Evolutionary conservation across 108 stramenopile genomes (phyloP).

Genomic region (Epithemia pelagica): DNA sequence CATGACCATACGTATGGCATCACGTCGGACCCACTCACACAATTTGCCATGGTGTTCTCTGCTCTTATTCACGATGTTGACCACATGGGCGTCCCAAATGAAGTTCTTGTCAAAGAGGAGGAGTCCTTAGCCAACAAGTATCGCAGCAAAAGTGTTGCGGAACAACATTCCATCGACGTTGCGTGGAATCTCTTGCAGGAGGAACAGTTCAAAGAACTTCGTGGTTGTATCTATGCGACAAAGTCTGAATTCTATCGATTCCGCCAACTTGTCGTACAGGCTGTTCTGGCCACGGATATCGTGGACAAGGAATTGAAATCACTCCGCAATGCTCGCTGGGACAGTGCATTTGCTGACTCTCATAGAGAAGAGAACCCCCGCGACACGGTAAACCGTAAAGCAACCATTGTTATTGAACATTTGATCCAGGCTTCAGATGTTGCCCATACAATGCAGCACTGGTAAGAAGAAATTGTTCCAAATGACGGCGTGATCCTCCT

Average conservation of each 20-base stretch:
- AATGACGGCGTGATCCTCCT: not conserved
- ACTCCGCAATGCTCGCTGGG: conserved; percentile 15
- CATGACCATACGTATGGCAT: conserved; percentile 17
- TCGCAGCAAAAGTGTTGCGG: conserved; percentile 34
- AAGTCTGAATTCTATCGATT: conserved; percentile 17
- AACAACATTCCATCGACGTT: conserved; percentile 27
- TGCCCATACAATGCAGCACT: conserved; percentile 38
- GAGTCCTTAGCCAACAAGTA: conserved; percentile 19
- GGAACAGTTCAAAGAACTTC: conserved; percentile 18
- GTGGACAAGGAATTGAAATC: conserved; percentile 11
- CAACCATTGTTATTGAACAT: conserved; percentile 36
- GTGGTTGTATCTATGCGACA: conserved; percentile 16
- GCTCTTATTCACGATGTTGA: conserved; percentile 51
- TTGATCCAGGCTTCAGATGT: conserved; percentile 38
- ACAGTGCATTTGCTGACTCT: conserved; percentile 7
- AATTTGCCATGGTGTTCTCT: conserved; percentile 39
- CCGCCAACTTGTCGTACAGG: conserved; percentile 27
- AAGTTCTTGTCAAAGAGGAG: conserved; percentile 29
- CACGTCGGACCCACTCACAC: conserved; percentile 27
- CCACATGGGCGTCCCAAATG: conserved; percentile 43
- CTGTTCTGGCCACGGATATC: conserved; percentile 19
- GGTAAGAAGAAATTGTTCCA: not conserved
- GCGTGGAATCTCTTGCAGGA: conserved; percentile 29
- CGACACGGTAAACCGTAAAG: conserved; percentile 16
- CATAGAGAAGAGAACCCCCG: not conserved